These are phyloP conservation scores for Cubamyces sp. DNA, from an alignment of 768 basidiomycete genomes.

Conservation along the genomic window DNA sequence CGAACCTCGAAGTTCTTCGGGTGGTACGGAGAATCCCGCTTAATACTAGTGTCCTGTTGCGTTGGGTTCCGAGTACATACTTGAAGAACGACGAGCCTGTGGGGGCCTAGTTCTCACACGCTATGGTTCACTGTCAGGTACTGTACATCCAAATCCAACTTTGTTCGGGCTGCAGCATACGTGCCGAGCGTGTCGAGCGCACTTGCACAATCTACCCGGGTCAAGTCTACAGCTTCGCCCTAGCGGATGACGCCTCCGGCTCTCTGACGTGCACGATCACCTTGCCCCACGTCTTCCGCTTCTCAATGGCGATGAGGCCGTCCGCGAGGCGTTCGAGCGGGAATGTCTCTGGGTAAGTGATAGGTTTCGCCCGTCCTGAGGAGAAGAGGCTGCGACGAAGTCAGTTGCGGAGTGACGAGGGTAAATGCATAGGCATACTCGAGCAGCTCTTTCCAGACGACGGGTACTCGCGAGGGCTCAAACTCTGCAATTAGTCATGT, in stretches of 20 bases:
- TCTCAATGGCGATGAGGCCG: slow-evolving; percentile 77
- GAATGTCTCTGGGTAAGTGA: slow-evolving; percentile 72
- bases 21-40: too few species aligned
- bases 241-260: slow-evolving; percentile 40
- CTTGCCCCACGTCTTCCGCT: slow-evolving; percentile 92
- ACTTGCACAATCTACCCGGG: not conserved
- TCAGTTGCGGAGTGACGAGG: not conserved
- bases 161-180: too few species aligned
- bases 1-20: too few species aligned
- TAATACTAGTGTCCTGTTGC: too few species aligned
- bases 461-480: slow-evolving; percentile 64
- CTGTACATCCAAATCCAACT: too few species aligned
- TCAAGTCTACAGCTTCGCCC: slow-evolving; percentile 44
- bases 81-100: too few species aligned
- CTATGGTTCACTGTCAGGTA: too few species aligned
- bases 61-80: too few species aligned
- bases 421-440: slow-evolving; percentile 44
- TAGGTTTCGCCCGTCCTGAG: slow-evolving; percentile 65
- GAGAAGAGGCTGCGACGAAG: slow-evolving; percentile 59
- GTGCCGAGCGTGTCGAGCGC: not conserved
- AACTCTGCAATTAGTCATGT: slow-evolving; percentile 46
- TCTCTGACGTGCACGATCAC: slow-evolving; percentile 68
- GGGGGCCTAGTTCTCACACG: too few species aligned
- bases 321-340: slow-evolving; percentile 66
- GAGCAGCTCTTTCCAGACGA: slow-evolving; percentile 76